Base-by-base conservation (phyloP, 768 basidiomycete genomes). In the Calocera cornea region DNA sequence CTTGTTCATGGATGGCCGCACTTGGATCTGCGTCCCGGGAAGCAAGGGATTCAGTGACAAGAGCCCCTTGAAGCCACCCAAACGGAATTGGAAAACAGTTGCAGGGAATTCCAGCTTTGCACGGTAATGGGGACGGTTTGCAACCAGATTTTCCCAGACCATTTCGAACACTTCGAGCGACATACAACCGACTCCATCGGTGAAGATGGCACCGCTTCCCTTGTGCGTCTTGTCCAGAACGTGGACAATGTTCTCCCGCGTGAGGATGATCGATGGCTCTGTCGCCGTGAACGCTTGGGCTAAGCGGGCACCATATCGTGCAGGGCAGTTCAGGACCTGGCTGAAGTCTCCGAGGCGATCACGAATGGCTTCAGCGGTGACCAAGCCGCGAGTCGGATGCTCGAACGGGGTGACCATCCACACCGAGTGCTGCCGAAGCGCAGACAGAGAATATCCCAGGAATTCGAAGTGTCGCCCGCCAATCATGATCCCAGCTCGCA, bases 121-220 rank as follows among this genome's bases (percentile, higher is more conserved):
- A 2, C 19, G 65, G 31, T 41, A 34, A 22, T 54, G 31, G 22
- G 34, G 67, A 17, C 69, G 67, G n/a, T 34, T 27, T 22, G 54
- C 50, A n/a, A 64, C 36, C 8, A 69, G 64, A 2, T 77, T 79
- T 14, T 72, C 69, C 86, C 87, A 91, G 34, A 93, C 87, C 71
- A 73, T 76, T 41, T 85, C 74, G 0, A 80, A 83, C 2, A 92
- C 78, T 27, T 78, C 77, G 22, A 77, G 76, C 0, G 89, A 88
- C 64, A 92, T 89, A 0, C 89, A 90, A 1, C 91, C 91, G 12
- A 88, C 84, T 22, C 91, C 91, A 67, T 93, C 91, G 0, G 90
- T 92, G 73, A 86, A 86, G 27, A 80, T 68, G 68, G 80, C 80
- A 29, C 69, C 74, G 27, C 78, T 75, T 14, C 67, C 66, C 1